Base-by-base conservation (phyloP, 2,329 filamentous ascomycete species). In the Aspergillus pseudotamarii region DNA sequence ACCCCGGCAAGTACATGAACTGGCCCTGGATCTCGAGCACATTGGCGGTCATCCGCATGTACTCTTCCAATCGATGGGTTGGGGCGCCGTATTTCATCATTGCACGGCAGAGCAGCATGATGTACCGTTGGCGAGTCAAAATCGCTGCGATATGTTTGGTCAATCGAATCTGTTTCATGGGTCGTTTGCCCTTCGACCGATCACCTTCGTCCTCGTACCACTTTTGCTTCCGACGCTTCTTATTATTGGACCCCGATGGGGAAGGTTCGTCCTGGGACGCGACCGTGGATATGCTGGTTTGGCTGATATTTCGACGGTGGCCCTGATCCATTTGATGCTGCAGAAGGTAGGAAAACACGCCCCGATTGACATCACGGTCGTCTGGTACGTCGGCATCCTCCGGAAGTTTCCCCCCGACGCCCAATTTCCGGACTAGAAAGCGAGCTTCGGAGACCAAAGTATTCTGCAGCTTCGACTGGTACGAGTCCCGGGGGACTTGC, bases 11-110 rank as follows among this genome's bases (percentile, higher is more conserved):
- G 74, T 97, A 97, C 26, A 96, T 80, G 71, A 95, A 96, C 71
- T 96, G 92, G 6, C 89, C 90, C 68, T 96, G 91, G 30, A 96
- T 93, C 75, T 93, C 91, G 45, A 97, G 84, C 5, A 95, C 91
- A 16, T 91, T 86, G 4, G 93, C 89, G 6, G 91, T 93, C 91
- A 94, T 96, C 68, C 85, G 89, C 86, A 97, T 89, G 77, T 96
- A 96, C 73, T 96, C 81, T 77, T 97, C 94, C 19, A 74, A 58
- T 14, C 72, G 71, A 46, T 74, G 72, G 16, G 72, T 74, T 1
- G 72, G 72, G 0, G 72, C 72, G 8, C 72, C 72, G 23, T 73
- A 74, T 59, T 69, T 71, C 72, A 74, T 74, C 55, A 74, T 53
- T 0, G 72, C 71, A 5, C 70, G 71, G 32, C 71, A 74, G 1